Base-by-base conservation (phyloP, 345 rosid genomes). In the Carallia pectinifolia region DNA sequence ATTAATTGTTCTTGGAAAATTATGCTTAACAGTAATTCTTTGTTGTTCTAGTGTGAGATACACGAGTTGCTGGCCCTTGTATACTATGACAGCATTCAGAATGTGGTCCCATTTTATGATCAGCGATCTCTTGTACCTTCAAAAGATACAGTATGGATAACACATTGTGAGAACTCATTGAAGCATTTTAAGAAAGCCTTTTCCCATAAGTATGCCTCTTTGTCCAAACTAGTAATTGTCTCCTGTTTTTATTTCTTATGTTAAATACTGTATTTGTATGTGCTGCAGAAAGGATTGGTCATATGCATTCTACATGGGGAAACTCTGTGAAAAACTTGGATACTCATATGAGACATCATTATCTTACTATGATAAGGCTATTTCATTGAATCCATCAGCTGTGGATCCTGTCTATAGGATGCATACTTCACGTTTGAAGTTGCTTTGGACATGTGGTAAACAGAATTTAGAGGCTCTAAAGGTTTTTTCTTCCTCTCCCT, bases 61-160 rank as follows among this genome's bases (percentile, higher is more conserved):
- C 97, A 90, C 52, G 97, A 94, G 85, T 75, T 90, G 71, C 79
- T 94, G 91, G 98, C 98, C 23, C 83, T 94, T 74, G 98, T 94
- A 60, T 90, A 87, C 87, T 94, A 94, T 79, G 98, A 94, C 88
- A 86, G 96, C 89, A 88, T 94, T 79, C 98, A 94, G 87, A 90
- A 88, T 77, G 98, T 94, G 79, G 98, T 91, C 47, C 98, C 98
- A 52, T 71, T 84, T 78, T 94, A 85, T 79, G 98, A 94, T 70
- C 98, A 91, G 82, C 86, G 91, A 68, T 86, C 92, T 72, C 74
- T 82, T 68, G 75, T 90, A 69, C 97, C 98, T 56, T 76, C 85
- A 62, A 91, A 82, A 78, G 96, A 94, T 87, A 85, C 89, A 64
- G 80, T 80, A 54, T 94, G 97, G 97, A 83, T 61, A 67, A 79